Percentiles rank a stretch among this genome's conserved stretches.
These are phyloP conservation scores for Zygotorulaspora danielsina DNA, from an alignment of 805 yeast genomes.

Conservation along the genomic window DNA sequence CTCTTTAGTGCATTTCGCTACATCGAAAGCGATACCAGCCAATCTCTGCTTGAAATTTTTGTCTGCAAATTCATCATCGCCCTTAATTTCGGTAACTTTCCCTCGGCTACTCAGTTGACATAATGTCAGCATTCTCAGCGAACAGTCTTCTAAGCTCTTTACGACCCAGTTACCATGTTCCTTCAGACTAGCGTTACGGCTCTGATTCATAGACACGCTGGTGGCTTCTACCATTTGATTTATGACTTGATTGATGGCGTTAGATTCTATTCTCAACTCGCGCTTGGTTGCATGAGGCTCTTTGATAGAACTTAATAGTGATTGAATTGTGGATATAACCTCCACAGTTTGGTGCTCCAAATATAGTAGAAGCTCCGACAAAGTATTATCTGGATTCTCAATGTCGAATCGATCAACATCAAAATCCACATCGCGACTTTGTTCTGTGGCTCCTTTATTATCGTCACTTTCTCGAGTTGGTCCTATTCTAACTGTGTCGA, in stretches of 20 bases:
- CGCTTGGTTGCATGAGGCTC: constrained; percentile 73
- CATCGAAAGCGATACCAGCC: constrained; percentile 94
- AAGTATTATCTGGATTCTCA: constrained; percentile 82
- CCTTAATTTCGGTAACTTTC: constrained; percentile 30
- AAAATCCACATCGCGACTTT: constrained; percentile 40
- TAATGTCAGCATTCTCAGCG: constrained; percentile 71
- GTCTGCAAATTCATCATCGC: constrained; percentile 69
- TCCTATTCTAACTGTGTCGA: not conserved
- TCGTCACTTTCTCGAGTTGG: not conserved
- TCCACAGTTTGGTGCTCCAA: constrained; percentile 91
- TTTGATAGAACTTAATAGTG: constrained; percentile 70
- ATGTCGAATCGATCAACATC: constrained; percentile 74
- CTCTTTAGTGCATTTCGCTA: constrained; percentile 94
- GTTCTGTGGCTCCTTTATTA: constrained; percentile 5
- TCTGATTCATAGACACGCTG: constrained; percentile 79
- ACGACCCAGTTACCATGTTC: constrained; percentile 93
- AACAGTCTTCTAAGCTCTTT: constrained; percentile 78
- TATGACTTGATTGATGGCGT: constrained; percentile 73
- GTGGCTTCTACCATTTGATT: constrained; percentile 89
- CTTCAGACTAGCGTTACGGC: constrained; percentile 75
- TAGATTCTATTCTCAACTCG: constrained; percentile 64
- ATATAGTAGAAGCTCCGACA: constrained; percentile 75
- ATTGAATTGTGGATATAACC: constrained; percentile 85
- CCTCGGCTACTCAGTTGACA: constrained; percentile 43
- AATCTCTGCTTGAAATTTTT: constrained; percentile 86